Base-by-base conservation (phyloP, 495 filamentous ascomycete species). In the Pyrenula aspistea region DNA sequence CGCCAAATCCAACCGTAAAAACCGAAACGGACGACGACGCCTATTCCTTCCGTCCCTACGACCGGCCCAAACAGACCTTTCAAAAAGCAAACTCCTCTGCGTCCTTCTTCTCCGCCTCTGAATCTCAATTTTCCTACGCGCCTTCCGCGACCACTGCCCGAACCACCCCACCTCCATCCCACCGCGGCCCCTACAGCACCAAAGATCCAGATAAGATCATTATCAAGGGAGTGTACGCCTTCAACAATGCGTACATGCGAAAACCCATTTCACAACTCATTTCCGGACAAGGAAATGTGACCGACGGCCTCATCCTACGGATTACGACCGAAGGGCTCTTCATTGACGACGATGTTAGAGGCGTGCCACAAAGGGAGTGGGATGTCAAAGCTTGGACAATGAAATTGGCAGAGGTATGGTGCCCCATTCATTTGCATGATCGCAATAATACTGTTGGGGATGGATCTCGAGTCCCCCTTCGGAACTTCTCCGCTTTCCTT, bases 321-420 rank as follows among this genome's bases (percentile, higher is more conserved):
- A 89, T 95, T 62, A 88, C 83, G 1, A 91, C 85, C 1, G 93
- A 95, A 67, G 93, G 93, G 2, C 80, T 96, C 31, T 97, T 97
- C 68, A 89, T 98, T 61, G 93, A 98, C 65, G 94, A 97, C 66
- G 93, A 96, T 62, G 74, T 96, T 42, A 83, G 90, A 19, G 83
- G 83, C 48, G 86, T 95, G 1, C 83, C 86, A 20, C 89, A 95
- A 67, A 80, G 93, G 53, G 94, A 97, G 71, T 98, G 94, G 94
- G 93, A 98, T 66, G 80, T 96, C 68, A 96, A 96, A 66, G 91
- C 92, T 19, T 96, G 93, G 93, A 95, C 89, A 12, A 79, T 98
- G 71, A 96, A 91, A 69, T 74, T 84, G 23, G 83, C 93, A 61
- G 93, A 98, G 76, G 84, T 96, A 67, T 91, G 88, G 83, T 91